phyloP scores from a whole-genome alignment of 305 asterid genomes.

The Fraxinus albicans region DNA sequence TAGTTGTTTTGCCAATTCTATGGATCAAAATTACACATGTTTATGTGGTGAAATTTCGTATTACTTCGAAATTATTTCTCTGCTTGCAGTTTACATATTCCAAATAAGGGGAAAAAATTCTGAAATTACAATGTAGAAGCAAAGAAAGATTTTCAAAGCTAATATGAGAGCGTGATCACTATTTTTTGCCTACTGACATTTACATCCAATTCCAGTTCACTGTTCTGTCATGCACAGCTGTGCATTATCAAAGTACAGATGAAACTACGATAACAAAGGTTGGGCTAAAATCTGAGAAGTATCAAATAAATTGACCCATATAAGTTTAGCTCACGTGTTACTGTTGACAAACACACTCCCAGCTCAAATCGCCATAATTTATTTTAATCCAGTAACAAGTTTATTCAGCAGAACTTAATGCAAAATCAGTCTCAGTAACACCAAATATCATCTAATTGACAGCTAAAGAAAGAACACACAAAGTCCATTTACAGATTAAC shows the following conservation, averaged over 20 bases:
- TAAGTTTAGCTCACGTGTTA: not conserved
- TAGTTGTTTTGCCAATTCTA: not conserved
- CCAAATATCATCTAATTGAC: not conserved
- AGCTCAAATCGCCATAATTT: not conserved
- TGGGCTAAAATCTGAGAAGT: not conserved
- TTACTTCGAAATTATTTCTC: not conserved
- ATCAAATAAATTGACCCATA: not conserved
- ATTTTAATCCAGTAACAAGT: not conserved
- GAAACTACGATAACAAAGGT: not conserved
- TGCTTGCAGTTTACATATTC: not conserved
- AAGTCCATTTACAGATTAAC: not conserved
- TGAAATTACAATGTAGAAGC: not conserved
- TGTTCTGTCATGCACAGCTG: not conserved
- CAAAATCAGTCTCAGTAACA: not conserved
- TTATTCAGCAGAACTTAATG: not conserved
- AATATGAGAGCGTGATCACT: not conserved
- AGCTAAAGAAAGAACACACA: not conserved
- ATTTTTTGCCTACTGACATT: not conserved
- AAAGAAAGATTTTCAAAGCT: not conserved
- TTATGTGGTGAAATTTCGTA: not conserved
- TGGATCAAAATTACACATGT: not conserved
- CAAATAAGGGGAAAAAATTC: not conserved
- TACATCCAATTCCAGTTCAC: not conserved
- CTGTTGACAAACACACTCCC: not conserved
- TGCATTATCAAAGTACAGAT: not conserved